Percentiles rank a stretch among this genome's conserved stretches.
These are phyloP conservation scores for Zymoseptoria tritici DNA, from an alignment of 2,329 filamentous ascomycete genomes.

Conservation along the genomic window DNA sequence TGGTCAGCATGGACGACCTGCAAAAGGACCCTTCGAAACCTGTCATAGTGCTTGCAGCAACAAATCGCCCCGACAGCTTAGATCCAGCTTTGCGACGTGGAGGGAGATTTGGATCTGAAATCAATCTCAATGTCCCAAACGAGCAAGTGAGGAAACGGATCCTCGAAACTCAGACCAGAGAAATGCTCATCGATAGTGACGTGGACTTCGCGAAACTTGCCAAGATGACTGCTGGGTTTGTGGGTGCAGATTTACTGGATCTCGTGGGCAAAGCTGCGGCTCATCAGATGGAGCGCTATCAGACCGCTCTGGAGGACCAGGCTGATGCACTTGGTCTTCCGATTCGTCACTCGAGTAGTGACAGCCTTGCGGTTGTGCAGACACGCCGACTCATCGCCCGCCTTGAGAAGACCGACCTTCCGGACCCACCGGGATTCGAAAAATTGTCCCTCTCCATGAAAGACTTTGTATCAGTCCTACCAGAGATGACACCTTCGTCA, in stretches of 20 bases:
- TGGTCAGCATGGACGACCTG: conserved; percentile 77
- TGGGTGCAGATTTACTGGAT: conserved; percentile 79
- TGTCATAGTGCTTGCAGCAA: conserved; percentile 85
- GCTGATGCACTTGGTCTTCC: conserved; percentile 26
- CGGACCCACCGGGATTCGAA: conserved; percentile 48
- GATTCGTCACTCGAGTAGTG: conserved; percentile 37
- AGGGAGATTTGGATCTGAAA: conserved; percentile 73
- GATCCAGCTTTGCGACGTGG: conserved; percentile 69
- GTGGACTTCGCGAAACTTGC: conserved; percentile 70
- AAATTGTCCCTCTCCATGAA: conserved; percentile 53
- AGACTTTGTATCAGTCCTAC: conserved; percentile 68
- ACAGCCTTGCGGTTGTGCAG: conserved; percentile 36
- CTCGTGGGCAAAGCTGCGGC: conserved; percentile 59
- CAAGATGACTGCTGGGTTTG: conserved; percentile 82
- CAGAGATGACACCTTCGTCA: conserved; percentile 68
- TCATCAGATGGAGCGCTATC: conserved; percentile 55
- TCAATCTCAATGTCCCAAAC: conserved; percentile 82
- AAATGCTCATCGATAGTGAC: conserved; percentile 56
- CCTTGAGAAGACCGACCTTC: conserved; percentile 36
- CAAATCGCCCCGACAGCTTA: conserved; percentile 78
- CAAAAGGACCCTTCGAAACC: conserved; percentile 59
- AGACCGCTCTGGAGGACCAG: conserved; percentile 43
- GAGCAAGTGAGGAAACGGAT: conserved; percentile 71
- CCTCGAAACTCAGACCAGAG: conserved; percentile 61
- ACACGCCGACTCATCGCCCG: conserved; percentile 38